phyloP scores from a whole-genome alignment of 2,329 filamentous ascomycete genomes.

The Cryphonectria radicalis region DNA sequence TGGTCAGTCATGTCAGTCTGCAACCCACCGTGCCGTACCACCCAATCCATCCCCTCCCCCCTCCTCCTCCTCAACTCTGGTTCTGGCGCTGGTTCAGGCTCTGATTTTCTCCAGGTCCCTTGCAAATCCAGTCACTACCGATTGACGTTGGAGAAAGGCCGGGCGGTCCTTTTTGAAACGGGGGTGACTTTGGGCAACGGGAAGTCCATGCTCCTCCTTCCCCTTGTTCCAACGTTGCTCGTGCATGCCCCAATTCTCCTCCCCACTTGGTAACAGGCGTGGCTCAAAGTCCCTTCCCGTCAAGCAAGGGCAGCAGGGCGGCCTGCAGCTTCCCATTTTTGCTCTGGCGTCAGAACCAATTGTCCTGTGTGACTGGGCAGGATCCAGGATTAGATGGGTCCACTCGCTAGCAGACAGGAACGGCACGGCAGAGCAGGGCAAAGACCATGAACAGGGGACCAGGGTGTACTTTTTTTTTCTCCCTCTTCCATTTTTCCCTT shows the following conservation, averaged over 20 bases:
- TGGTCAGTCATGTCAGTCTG: not conserved
- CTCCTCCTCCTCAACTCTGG: not conserved
- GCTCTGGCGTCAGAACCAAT: not conserved
- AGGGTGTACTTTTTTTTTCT: not conserved
- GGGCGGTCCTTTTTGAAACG: slow-evolving; percentile 1
- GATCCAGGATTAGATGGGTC: not conserved
- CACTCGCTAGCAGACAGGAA: slow-evolving; percentile 16
- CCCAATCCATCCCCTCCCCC: not conserved
- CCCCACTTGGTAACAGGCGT: slow-evolving; percentile 5
- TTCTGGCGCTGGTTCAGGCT: not conserved
- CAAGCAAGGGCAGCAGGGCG: slow-evolving; percentile 3
- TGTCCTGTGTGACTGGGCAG: slow-evolving; percentile 1
- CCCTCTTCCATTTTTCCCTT: not conserved
- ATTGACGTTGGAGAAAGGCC: not conserved
- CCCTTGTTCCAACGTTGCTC: slow-evolving; percentile 2
- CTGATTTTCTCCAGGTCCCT: not conserved
- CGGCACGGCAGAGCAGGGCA: slow-evolving; percentile 22
- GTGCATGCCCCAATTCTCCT: not conserved
- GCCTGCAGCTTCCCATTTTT: slow-evolving; percentile 5
- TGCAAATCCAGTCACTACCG: not conserved
- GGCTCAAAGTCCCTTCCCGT: slow-evolving; percentile 9
- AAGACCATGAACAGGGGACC: not conserved
- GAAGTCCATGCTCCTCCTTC: slow-evolving; percentile 10
- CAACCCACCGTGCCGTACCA: not conserved
- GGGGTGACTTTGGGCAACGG: not conserved